Base-by-base conservation (phyloP, 1,284 basidiomycete genomes). In the Amylostereum areolatum region DNA sequence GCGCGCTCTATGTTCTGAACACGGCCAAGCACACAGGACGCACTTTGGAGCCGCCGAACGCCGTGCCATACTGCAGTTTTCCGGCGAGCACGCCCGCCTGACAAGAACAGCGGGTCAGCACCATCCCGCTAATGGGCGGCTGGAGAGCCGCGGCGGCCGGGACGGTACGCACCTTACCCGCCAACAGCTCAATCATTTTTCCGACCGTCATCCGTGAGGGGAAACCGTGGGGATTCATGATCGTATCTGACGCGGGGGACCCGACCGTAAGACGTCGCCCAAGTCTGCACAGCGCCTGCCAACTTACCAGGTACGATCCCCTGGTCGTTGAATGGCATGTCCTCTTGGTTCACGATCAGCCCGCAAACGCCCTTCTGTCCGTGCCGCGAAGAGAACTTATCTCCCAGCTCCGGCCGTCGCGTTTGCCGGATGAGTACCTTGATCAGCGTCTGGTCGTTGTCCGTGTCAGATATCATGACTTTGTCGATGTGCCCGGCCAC, bases 151-250 rank as follows among this genome's bases (percentile, higher is more conserved):
- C 18, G 18, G 18, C 18, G 18, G 18, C 18, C 18, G 1, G 18
- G 18, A 18, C 18, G 18, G 47, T 42, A 58, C 65, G 49, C 52
- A 87, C 88, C 78, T 98, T 98, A 48, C 97, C 96, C n/a, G 93
- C 89, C 24, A 99, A 73, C 27, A 98, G 75, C 69, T 99, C 97
- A 51, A 99, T 97, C 97, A 99, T 99, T 73, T 99, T 99, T 43
- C 97, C 97, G 36, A 99, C 97, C 32, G 97, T 98, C 96, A 99
- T 99, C 48, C 97, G 92, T 50, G 93, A 97, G 2, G 97, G 97
- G 78, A 99, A 99, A 62, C 97, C 97, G 69, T 99, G 97, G 3
- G 97, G 97, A 66, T 99, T 99, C 96, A 99, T 99, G 72, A 99
- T 98, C 24, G 96, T 92, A 69, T 99, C 97, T 84, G 70, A 2